phyloP scores from a whole-genome alignment of 345 rosid species.

The Pistacia integerrima region DNA sequence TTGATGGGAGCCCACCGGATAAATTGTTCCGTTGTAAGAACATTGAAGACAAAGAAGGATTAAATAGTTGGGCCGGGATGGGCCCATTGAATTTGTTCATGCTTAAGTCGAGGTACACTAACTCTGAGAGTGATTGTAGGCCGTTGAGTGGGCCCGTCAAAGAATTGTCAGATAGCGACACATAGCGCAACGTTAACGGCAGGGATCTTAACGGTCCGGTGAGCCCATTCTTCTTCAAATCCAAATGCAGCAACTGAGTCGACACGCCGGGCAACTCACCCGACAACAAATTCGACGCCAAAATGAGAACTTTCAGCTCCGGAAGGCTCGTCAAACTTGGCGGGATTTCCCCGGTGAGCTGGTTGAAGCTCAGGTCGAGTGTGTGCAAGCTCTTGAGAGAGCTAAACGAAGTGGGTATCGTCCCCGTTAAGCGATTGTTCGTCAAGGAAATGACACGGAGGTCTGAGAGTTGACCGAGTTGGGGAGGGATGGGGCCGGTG shows the following conservation, averaged over 20 bases:
- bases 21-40: slow-evolving; percentile 87
- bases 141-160: slow-evolving; percentile 70
- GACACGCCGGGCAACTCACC: slow-evolving; percentile 44
- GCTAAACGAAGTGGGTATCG: slow-evolving; percentile 61
- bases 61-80: slow-evolving; percentile 61
- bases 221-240: slow-evolving; percentile 56
- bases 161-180: slow-evolving; percentile 56
- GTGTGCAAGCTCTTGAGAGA: slow-evolving; percentile 60
- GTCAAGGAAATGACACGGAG: slow-evolving; percentile 76
- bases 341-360: slow-evolving; percentile 63
- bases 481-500: slow-evolving; percentile 81
- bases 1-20: slow-evolving; percentile 51
- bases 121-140: slow-evolving; percentile 45
- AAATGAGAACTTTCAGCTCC: slow-evolving; percentile 51
- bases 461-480: slow-evolving; percentile 47
- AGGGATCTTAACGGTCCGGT: slow-evolving; percentile 45
- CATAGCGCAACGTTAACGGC: slow-evolving; percentile 70
- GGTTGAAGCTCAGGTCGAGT: slow-evolving; percentile 78
- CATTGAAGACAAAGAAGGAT: slow-evolving; percentile 51
- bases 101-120: slow-evolving; percentile 76
- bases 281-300: slow-evolving; percentile 54
- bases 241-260: slow-evolving; percentile 64
- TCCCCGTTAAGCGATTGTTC: slow-evolving; percentile 75
- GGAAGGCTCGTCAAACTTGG: slow-evolving; percentile 41
- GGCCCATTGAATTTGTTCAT: slow-evolving; percentile 74